Percentiles rank a stretch among this genome's conserved stretches.
phyloP scores from a whole-genome alignment of 352 stramenopile genomes.

The Phytopythium aichiense region DNA sequence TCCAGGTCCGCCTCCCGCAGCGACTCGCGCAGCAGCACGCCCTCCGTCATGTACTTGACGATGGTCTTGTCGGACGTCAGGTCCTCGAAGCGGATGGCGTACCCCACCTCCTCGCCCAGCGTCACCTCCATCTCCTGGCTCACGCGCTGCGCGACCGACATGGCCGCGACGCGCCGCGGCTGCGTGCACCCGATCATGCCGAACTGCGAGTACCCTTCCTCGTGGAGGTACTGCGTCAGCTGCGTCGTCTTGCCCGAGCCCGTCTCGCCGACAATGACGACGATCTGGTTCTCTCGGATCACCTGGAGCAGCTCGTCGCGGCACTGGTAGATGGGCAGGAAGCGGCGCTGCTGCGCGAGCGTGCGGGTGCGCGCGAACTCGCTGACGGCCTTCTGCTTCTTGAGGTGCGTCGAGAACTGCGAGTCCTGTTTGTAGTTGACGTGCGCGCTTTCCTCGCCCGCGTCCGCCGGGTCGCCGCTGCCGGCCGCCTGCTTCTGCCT shows the following conservation, averaged over 20 bases:
- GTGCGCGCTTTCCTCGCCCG: too few species aligned
- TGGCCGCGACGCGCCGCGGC: too few species aligned
- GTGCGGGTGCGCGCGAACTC: too few species aligned
- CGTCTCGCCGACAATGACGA: constrained; percentile 98
- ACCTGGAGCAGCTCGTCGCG: too few species aligned
- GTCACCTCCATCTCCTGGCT: constrained; percentile 4
- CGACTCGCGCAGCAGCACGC: constrained; percentile 91
- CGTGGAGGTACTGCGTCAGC: constrained; percentile 94
- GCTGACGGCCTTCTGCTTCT: too few species aligned
- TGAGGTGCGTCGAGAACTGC: too few species aligned
- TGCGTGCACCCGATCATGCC: too few species aligned
- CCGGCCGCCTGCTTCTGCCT: constrained; percentile 27
- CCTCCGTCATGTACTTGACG: constrained; percentile 97
- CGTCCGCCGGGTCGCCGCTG: too few species aligned
- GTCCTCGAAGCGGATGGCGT: constrained; percentile 95
- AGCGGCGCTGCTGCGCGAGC: too few species aligned
- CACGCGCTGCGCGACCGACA: constrained; percentile 26
- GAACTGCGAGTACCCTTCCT: constrained; percentile 78
- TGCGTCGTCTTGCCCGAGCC: constrained; percentile 98
- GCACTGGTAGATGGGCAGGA: too few species aligned
- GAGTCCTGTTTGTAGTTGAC: too few species aligned
- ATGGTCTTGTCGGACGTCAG: constrained; percentile 92
- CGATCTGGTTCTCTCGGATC: constrained; percentile 97
- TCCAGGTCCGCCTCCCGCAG: constrained; percentile 86
- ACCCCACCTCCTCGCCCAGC: constrained; percentile 73